Base-by-base conservation (phyloP, 2,329 filamentous ascomycete genomes). In the Ophiostoma sp. region DNA sequence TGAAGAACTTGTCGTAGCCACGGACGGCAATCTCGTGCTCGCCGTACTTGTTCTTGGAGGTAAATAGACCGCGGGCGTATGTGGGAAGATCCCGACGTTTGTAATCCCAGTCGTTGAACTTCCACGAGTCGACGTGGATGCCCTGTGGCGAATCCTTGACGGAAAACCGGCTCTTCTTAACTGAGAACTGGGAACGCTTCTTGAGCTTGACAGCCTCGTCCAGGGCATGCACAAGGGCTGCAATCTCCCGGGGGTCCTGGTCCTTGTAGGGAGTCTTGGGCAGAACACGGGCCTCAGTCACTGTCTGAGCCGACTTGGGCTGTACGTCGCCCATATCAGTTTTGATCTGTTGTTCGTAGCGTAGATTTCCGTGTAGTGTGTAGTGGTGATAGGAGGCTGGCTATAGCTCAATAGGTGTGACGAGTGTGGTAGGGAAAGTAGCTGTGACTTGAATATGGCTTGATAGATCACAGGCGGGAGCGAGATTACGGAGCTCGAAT, bases 1-100 rank as follows among this genome's bases (percentile, higher is more conserved):
- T 99, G 86, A 99, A 99, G 81, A 99, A 99, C 79, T 99, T 99
- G 83, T 99, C 94, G 79, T 99, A 99, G 66, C 95, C 95, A 73
- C 95, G 86, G 65, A 92, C 87, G 1, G 85, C 90, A 73, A 99
- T 97, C 77, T 97, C 92, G 12, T 86, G 81, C 8, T 85, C 81
- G 8, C 87, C 87, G 40, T 85, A 81, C 65, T 83, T 81, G 71
- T 85, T 88, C 6, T 67, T 70, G 58, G 89, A 90, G n/a, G 93
- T 99, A 79, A 99, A 99, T 1, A 99, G 85, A 6, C 95, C 95
- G 67, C 95, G 88, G 5, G 95, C 93, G 77, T 97, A 97, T 1
- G 92, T 97, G 5, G 95, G 95, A 11, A 99, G 84, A 73, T 92
- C 85, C 16, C 81, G 80, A 73, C 89, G 89, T 81, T 98, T 98